Conservation (phyloP, 768 basidiomycete species). For the Terana coerulea region DNA sequence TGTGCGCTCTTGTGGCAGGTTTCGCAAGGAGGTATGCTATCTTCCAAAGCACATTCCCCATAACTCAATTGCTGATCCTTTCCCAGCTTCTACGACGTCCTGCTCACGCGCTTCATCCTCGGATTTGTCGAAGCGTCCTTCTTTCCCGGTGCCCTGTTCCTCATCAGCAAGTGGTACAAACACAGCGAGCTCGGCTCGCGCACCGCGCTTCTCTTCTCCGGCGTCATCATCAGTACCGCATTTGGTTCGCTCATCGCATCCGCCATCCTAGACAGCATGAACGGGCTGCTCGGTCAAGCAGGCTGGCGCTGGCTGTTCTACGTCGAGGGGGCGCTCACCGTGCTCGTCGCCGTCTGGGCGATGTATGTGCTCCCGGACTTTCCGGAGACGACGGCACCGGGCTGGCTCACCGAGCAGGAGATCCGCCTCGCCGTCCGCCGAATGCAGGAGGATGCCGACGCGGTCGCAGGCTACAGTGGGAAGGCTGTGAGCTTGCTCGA, state of each 20-base stretch:
- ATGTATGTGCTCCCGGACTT: constrained; percentile 73
- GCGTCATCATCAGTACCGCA: constrained; percentile 75
- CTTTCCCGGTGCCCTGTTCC: constrained; percentile 65
- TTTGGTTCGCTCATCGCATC: constrained; percentile 79
- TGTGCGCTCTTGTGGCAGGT: constrained; percentile 4
- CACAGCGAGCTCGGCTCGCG: constrained; percentile 65
- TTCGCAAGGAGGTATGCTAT: constrained; percentile 20
- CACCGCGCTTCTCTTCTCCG: constrained; percentile 66
- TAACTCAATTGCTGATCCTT: background rate
- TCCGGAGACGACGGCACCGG: constrained; percentile 45
- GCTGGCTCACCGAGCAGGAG: constrained; percentile 58
- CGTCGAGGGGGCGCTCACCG: constrained; percentile 57
- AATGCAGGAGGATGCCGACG: constrained; percentile 61
- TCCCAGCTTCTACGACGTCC: constrained; percentile 47
- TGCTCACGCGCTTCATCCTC: constrained; percentile 69
- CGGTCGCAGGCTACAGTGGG: constrained; percentile 43
- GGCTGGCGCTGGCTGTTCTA: constrained; percentile 76
- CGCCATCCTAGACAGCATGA: constrained; percentile 68
- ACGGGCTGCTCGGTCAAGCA: constrained; percentile 58
- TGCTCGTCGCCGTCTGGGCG: constrained; percentile 48
- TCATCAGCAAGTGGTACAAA: constrained; percentile 71
- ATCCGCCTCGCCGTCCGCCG: constrained; percentile 50
- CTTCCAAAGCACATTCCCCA: background rate
- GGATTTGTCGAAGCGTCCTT: constrained; percentile 60
- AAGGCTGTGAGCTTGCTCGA: no score